Percentiles rank a stretch among this genome's conserved stretches.
Conservation (phyloP, 2,329 filamentous ascomycete species). For the Aureobasidium sp. region DNA sequence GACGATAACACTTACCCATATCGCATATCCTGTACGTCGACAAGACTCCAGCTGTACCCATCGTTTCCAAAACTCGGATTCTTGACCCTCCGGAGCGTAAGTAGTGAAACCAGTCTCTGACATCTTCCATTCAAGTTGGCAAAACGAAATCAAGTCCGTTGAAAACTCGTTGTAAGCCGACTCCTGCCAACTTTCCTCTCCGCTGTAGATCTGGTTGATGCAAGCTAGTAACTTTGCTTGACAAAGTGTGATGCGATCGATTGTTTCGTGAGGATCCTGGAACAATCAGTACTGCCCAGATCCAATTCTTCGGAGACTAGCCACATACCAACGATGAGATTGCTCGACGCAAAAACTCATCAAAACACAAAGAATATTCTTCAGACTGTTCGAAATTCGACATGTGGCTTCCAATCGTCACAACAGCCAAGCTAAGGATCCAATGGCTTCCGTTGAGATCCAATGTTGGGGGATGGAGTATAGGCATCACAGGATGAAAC, state of each 20-base stretch:
- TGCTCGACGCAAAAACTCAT: conserved; percentile 15
- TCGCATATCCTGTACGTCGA: conserved; percentile 18
- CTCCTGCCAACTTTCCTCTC: conserved; percentile 15
- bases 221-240: conserved; percentile 15
- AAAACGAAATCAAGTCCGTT: conserved; percentile 11
- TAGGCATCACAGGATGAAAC: conserved; percentile 24
- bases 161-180: conserved; percentile 10
- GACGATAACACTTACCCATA: conserved; percentile 14
- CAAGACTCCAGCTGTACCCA: conserved; percentile 17
- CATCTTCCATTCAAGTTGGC: conserved; percentile 14
- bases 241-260: conserved; percentile 12
- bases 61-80: conserved; percentile 13
- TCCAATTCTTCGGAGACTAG: not conserved
- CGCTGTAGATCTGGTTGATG: conserved; percentile 15
- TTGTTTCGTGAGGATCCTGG: conserved; percentile 9
- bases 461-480: conserved; percentile 22
- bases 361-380: conserved; percentile 12
- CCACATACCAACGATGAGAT: not conserved
- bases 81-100: not conserved
- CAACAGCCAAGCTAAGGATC: conserved; percentile 23
- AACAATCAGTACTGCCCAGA: not conserved
- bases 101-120: not conserved
- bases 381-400: conserved; percentile 13
- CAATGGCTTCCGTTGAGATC: conserved; percentile 14
- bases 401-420: conserved; percentile 23